Evolutionary conservation across 495 filamentous ascomycete species (phyloP), one percentile per base, ranked within the genome.

Genomic region (Aspergillus diversus): DNA sequence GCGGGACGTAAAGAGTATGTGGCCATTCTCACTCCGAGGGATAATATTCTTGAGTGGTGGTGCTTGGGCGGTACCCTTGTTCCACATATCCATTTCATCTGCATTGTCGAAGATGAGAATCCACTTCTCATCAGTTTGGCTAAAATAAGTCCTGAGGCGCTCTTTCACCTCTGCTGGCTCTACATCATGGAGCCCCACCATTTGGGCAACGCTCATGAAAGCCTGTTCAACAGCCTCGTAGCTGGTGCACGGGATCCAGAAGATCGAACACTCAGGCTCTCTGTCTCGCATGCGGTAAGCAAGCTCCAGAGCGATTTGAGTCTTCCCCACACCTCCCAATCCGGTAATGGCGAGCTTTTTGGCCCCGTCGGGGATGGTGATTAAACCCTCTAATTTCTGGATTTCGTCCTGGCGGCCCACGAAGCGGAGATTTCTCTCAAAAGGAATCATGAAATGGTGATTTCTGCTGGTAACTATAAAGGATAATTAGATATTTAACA

Each of bases 311-410:
- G 75, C 81, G 8, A 86, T 61, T 66, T 83, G 82, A 6, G 82
- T 82, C 65, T 84, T 85, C 5, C 80, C 81, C 11, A 81, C 71
- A 15, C 80, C 81, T 9, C 80, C 81, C 9, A 82, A 71, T 1
- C 83, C 82, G 5, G 65, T 60, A 21, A 85, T 65, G 7, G 79
- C 64, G 15, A 73, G 46, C 47, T 64, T 69, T 61, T 17, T 27
- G 9, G 34, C 33, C 48, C 50, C 34, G 42, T 54, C 31, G 12
- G 16, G 35, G 12, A 12, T 6, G 12, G 12, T 6, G 35, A 39
- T 5, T 12, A 39, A 12, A 5, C 12, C 35, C 12, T 39, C 35
- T 5, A 39, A 12, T 12, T 12, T 39, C 5, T 39, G 6, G 35
- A 39, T 5, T 12, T 39, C 6, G 6, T 39, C 35, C 6, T 12